Percentiles rank a stretch among this genome's conserved stretches.
These are phyloP conservation scores for Beauveria brongniartii DNA, from an alignment of 2,329 filamentous ascomycete species.

Conservation along the genomic window DNA sequence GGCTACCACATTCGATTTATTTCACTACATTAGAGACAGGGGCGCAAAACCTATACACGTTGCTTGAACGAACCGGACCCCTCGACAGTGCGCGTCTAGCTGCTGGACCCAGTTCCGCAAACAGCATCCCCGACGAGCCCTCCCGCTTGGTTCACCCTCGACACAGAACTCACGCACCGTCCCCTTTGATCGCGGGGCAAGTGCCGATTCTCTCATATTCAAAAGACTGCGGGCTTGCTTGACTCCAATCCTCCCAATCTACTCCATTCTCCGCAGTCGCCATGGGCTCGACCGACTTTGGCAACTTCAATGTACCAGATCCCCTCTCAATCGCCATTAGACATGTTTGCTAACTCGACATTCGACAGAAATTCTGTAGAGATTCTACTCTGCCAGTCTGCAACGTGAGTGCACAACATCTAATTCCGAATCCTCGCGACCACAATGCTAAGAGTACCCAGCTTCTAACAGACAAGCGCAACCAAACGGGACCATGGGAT, in stretches of 20 bases:
- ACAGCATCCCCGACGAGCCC: neutral
- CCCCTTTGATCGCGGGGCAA: neutral
- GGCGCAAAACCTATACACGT: neutral
- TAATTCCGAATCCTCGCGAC: neutral
- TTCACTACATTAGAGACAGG: neutral
- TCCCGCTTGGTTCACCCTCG: conserved; percentile 4
- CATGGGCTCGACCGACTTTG: conserved; percentile 56
- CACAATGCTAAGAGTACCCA: conserved; percentile 24
- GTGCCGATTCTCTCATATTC: neutral
- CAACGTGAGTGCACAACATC: conserved; percentile 54
- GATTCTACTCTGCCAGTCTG: conserved; percentile 77
- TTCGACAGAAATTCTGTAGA: conserved; percentile 64
- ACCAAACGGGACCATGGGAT: conserved; percentile 51
- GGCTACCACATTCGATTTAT: neutral
- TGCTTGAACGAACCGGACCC: neutral
- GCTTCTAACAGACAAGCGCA: conserved; percentile 56
- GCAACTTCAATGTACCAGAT: conserved; percentile 47
- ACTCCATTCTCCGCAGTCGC: conserved; percentile 21
- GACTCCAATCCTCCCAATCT: neutral
- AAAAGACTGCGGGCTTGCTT: neutral
- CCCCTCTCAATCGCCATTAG: conserved; percentile 11
- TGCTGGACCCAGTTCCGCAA: conserved; percentile 4
- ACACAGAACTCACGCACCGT: conserved; percentile 1
- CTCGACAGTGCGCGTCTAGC: neutral
- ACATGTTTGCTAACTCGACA: conserved; percentile 6